Conservation (phyloP, 1,284 basidiomycete genomes). For the Marasmius tenuissimus region DNA sequence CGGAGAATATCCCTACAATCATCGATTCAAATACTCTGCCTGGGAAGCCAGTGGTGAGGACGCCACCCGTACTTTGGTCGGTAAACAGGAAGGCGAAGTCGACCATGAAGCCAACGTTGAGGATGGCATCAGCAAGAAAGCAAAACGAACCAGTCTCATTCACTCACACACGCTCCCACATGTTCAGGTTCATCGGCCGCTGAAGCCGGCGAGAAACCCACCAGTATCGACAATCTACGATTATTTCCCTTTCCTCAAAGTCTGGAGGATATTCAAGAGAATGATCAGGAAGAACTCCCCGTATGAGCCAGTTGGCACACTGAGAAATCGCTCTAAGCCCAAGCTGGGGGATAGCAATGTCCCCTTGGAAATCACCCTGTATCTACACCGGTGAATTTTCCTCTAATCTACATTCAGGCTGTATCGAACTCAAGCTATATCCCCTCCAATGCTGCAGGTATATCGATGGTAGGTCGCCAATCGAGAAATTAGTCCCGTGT, state of each 20-base stretch:
- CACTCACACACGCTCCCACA: conserved; percentile 55
- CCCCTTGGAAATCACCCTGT: conserved; percentile 61
- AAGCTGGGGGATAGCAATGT: conserved; percentile 60
- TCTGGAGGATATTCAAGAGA: conserved; percentile 48
- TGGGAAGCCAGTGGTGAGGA: too few relatives aligned
- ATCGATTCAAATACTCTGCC: too few relatives aligned
- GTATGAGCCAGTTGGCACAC: conserved; percentile 24
- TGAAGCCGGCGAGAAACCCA: conserved; percentile 56
- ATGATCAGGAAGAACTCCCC: conserved; percentile 27
- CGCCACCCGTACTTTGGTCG: too few relatives aligned
- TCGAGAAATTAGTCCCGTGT: too few relatives aligned
- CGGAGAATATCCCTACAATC: conserved; percentile 25
- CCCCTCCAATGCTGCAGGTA: conserved; percentile 35
- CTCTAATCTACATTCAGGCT: background rate
- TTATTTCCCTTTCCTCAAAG: conserved; percentile 54
- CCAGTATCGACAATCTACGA: conserved; percentile 48
- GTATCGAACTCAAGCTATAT: background rate
- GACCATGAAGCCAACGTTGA: background rate
- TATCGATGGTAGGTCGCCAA: conserved; percentile 37
- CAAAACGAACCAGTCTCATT: conserved; percentile 40
- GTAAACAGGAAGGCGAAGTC: conserved; percentile 15
- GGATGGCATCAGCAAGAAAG: conserved; percentile 1
- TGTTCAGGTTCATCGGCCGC: conserved; percentile 45
- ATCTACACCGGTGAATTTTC: conserved; percentile 43
- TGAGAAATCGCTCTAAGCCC: conserved; percentile 40